A percentile compares a stretch with the other conserved stretches of the same genome.
phyloP scores from a whole-genome alignment of 352 stramenopile genomes.

The Globisporangium uncinulatum region DNA sequence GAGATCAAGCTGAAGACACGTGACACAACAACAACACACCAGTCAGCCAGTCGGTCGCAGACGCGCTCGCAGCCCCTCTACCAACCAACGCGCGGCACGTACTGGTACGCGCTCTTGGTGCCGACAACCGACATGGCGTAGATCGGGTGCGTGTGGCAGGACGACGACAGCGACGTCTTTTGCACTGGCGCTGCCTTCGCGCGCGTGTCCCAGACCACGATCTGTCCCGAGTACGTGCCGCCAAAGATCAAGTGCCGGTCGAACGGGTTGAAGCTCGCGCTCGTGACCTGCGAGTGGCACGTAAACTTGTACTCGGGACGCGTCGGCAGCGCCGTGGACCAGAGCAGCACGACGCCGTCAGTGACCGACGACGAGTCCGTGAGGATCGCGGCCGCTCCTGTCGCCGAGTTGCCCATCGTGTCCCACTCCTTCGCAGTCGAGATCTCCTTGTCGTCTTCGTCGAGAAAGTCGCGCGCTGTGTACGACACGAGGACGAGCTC shows the following conservation, averaged over 20 bases:
- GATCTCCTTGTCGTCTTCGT: conserved; percentile 64
- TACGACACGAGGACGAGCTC: conserved; percentile 72
- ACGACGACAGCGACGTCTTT: conserved; percentile 76
- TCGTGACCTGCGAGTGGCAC: conserved; percentile 82
- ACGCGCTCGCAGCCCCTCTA: not conserved
- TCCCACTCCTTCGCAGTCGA: conserved; percentile 61
- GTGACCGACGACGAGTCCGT: conserved; percentile 57
- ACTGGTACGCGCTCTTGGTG: conserved; percentile 80
- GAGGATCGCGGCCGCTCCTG: conserved; percentile 19
- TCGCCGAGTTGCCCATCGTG: conserved; percentile 52
- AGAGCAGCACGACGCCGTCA: conserved; percentile 79
- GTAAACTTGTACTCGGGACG: conserved; percentile 85
- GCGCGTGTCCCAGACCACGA: conserved; percentile 85
- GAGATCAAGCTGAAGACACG: conserved; percentile 59
- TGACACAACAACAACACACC: not conserved
- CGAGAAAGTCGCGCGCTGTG: conserved; percentile 61
- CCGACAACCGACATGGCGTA: conserved; percentile 82
- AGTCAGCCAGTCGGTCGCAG: not conserved
- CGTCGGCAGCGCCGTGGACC: conserved; percentile 77
- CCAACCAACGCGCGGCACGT: conserved; percentile 12
- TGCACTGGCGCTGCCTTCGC: conserved; percentile 77
- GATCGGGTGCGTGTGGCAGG: conserved; percentile 84
- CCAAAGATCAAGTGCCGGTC: conserved; percentile 83
- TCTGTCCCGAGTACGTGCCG: conserved; percentile 81
- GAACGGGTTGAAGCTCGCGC: conserved; percentile 84